Evolutionary conservation across 2,329 filamentous ascomycete genomes (phyloP).

Genomic region (Fusarium sp.): DNA sequence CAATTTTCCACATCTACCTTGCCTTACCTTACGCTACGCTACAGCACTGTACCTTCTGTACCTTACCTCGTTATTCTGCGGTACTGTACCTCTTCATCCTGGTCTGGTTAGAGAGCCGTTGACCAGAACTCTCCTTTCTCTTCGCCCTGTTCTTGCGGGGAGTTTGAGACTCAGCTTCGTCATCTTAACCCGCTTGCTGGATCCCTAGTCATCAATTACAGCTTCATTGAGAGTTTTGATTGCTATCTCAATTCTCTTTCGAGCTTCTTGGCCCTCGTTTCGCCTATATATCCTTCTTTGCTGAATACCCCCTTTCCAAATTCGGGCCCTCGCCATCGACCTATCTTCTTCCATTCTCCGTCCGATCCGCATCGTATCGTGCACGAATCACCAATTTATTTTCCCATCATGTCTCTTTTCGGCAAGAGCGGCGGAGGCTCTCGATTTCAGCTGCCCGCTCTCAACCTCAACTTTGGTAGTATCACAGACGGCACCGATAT

Average conservation of each 20-base stretch:
- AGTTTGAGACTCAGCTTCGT: constrained; percentile 45
- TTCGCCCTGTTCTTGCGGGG: constrained; percentile 47
- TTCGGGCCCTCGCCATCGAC: constrained; percentile 24
- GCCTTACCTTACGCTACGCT: constrained; percentile 37
- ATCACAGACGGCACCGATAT: constrained; percentile 73
- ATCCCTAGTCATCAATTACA: constrained; percentile 29
- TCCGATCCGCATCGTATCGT: constrained; percentile 28
- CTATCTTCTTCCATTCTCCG: constrained; percentile 12
- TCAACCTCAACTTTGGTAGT: constrained; percentile 69
- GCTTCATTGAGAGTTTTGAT: constrained; percentile 13
- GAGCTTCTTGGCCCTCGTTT: constrained; percentile 16
- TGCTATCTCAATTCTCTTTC: constrained; percentile 15
- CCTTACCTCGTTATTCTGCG: constrained; percentile 15
- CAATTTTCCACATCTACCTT: constrained; percentile 41
- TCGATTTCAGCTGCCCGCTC: constrained; percentile 68
- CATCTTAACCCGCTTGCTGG: constrained; percentile 41
- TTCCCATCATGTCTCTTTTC: constrained; percentile 49
- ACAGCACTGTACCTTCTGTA: background rate
- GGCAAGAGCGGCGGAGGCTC: constrained; percentile 47
- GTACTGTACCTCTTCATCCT: constrained; percentile 24
- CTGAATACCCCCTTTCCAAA: constrained; percentile 24
- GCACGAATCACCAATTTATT: constrained; percentile 24
- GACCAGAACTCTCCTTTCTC: constrained; percentile 45
- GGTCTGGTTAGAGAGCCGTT: constrained; percentile 35
- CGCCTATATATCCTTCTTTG: constrained; percentile 6